Evolutionary conservation across 2,329 filamentous ascomycete genomes (phyloP).

Genomic region (Aspergillus proliferans): DNA sequence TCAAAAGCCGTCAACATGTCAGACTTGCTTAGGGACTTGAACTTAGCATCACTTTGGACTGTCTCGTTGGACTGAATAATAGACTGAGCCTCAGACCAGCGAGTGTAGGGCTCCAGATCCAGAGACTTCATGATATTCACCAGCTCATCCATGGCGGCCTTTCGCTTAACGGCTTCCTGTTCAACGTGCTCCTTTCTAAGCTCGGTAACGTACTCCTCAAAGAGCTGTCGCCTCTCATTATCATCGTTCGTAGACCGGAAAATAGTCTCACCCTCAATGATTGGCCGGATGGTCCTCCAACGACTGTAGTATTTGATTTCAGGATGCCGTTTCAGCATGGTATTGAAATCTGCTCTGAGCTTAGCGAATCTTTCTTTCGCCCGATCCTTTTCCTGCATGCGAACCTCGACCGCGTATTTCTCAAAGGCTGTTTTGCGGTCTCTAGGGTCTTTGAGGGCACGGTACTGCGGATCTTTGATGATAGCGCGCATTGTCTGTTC

Average conservation of each 20-base stretch:
- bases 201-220: slow-evolving; percentile 84
- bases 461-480: slow-evolving; percentile 86
- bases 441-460: slow-evolving; percentile 85
- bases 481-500: slow-evolving; percentile 78
- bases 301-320: slow-evolving; percentile 96
- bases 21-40: slow-evolving; percentile 75
- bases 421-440: slow-evolving; percentile 88
- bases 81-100: slow-evolving; percentile 84
- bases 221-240: slow-evolving; percentile 78
- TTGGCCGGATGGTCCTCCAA: slow-evolving; percentile 91
- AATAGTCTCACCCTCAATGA: slow-evolving; percentile 90
- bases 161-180: slow-evolving; percentile 64
- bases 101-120: slow-evolving; percentile 84
- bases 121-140: slow-evolving; percentile 70
- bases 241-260: slow-evolving; percentile 89
- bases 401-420: slow-evolving; percentile 86
- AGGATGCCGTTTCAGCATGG: slow-evolving; percentile 91
- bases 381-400: slow-evolving; percentile 86
- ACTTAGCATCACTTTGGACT: slow-evolving; percentile 77
- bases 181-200: slow-evolving; percentile 77
- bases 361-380: slow-evolving; percentile 90
- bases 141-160: slow-evolving; percentile 78
- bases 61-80: slow-evolving; percentile 70
- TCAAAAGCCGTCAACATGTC: slow-evolving; percentile 92
- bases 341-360: slow-evolving; percentile 86